These are phyloP conservation scores for Apostasia ramifera DNA, from an alignment of 106 monocot genomes.

Conservation along the genomic window DNA sequence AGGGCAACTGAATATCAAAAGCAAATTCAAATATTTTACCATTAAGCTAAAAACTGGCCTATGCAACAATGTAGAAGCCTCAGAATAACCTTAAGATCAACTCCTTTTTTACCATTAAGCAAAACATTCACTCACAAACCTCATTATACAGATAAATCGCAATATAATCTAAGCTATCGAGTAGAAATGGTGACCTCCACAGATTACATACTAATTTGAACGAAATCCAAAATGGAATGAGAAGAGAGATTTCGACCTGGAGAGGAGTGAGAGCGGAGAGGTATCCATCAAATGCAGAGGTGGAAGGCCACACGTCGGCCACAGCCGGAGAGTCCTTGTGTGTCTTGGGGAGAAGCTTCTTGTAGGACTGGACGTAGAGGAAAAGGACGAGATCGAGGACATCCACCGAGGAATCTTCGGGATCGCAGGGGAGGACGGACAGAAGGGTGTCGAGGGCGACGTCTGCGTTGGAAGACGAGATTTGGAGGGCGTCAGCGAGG, in stretches of 20 bases:
- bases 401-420: slow-evolving; percentile 16
- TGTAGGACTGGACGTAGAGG: slow-evolving; percentile 55
- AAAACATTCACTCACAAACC: no score
- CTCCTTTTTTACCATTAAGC: no score
- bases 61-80: no score
- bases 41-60: no score
- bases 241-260: slow-evolving; percentile 29
- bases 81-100: no score
- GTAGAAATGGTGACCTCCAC: no score
- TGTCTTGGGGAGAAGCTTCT: slow-evolving; percentile 41
- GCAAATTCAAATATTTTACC: no score
- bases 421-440: slow-evolving; percentile 38
- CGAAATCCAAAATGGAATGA: not conserved
- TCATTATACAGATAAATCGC: no score
- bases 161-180: no score
- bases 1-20: no score
- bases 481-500: slow-evolving; percentile 62
- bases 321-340: slow-evolving; percentile 61
- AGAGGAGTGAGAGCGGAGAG: slow-evolving; percentile 54
- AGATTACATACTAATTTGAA: no score
- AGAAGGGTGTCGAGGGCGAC: slow-evolving; percentile 64
- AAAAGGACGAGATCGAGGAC: slow-evolving; percentile 45
- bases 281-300: slow-evolving; percentile 65
- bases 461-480: slow-evolving; percentile 47
- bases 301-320: slow-evolving; percentile 65